Evolutionary conservation across 169 alveolate genomes (phyloP), one percentile per base, ranked within the genome.

Genomic region (Plasmodium gallinaceum): DNA sequence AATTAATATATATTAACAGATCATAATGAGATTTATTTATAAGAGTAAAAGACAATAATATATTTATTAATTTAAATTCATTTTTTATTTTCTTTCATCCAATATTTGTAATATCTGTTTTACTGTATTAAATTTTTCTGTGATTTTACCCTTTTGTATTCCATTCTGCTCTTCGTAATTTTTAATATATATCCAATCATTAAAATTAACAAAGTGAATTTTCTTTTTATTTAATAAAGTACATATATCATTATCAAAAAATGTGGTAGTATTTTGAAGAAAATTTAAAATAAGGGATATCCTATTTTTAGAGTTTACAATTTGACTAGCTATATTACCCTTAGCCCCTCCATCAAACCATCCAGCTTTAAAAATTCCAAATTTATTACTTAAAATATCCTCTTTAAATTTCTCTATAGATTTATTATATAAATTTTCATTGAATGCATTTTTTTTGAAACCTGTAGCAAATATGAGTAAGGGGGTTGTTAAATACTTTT

Each of bases 311-410:
- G 89, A 64, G 14, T 64, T 62, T 42, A 48, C 12, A 78, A 78
- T 65, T 4, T 78, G 89, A 43, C 62, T 78, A 65, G 89, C 76
- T 78, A 78, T 78, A 78, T 78, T 78, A 14, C 89, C 89, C 43
- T 78, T 78, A 45, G 89, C 75, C 5, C 89, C 89, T n/a, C 0
- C 64, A 46, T 64, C 68, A 78, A 78, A 78, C 89, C 89, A 78
- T 0, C 89, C 89, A 24, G 89, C 89, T 57, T 58, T 64, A 46
- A 78, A 78, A 32, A 78, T 43, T 9, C 42, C 89, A 78, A 78
- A 78, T 43, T 58, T 48, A 32, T 78, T 42, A 7, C 48, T 51
- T 45, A 39, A 46, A 8, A 58, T 78, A 65, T 78, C 80, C 7
- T 78, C 80, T 43, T 57, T 65, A 78, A 26, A 78, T 12, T 18